phyloP scores from a whole-genome alignment of 169 alveolate genomes.

The Miamiensis avidus region DNA sequence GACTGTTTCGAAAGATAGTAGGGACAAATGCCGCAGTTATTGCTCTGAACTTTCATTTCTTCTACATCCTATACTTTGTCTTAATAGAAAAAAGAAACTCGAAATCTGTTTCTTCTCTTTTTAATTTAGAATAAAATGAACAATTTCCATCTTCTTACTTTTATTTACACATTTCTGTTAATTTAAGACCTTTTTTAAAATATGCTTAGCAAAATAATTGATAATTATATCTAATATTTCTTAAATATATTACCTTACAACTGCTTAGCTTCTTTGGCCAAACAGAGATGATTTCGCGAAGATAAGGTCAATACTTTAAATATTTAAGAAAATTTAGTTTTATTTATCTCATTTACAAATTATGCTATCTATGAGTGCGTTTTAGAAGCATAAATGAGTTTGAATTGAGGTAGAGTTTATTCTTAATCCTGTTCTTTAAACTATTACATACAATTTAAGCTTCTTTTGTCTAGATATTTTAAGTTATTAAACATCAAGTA shows the following conservation, averaged over 20 bases:
- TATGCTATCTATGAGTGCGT: conserved; percentile 42
- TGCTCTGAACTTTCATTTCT: conserved; percentile 45
- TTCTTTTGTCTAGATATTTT: too few relatives aligned
- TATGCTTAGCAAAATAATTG: background rate
- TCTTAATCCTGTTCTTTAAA: background rate
- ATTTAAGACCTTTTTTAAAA: background rate
- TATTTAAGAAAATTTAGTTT: conserved; percentile 9
- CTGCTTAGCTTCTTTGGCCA: background rate
- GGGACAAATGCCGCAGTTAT: conserved; percentile 57
- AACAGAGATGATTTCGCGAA: background rate
- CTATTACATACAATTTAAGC: too few relatives aligned
- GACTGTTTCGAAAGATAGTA: conserved; percentile 57
- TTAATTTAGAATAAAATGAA: too few relatives aligned
- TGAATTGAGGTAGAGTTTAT: background rate
- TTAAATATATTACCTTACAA: too few relatives aligned
- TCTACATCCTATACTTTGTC: conserved; percentile 28
- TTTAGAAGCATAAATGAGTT: conserved; percentile 28
- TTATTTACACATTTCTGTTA: background rate
- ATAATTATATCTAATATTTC: too few relatives aligned
- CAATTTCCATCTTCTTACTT: background rate
- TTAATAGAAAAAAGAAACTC: conserved; percentile 1
- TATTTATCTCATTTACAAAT: conserved; percentile 36
- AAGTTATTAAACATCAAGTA: too few relatives aligned
- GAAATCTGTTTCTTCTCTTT: background rate
- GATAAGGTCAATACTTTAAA: conserved; percentile 22